Evolutionary conservation across 495 filamentous ascomycete genomes (phyloP).

Genomic region (Hypoxylon lenormandii): DNA sequence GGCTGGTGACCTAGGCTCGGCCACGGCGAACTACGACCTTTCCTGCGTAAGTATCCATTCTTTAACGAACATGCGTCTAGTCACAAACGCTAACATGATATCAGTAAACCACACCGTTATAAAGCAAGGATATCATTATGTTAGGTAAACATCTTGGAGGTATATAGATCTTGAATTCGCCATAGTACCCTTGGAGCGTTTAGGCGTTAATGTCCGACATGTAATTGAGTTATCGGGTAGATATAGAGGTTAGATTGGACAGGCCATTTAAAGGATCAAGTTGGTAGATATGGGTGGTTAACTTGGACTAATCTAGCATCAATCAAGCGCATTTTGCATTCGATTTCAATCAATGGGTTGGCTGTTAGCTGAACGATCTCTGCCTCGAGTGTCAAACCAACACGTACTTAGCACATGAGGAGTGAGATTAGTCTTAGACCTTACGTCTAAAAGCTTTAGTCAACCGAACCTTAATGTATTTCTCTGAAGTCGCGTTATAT

Average conservation of each 20-base stretch:
- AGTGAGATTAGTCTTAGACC: no score
- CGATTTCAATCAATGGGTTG: neutral
- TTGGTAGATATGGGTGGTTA: conserved; percentile 1
- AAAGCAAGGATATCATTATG: neutral
- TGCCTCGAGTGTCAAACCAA: neutral
- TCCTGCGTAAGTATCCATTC: conserved; percentile 54
- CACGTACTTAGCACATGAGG: neutral
- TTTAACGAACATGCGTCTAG: neutral
- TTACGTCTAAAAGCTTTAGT: no score
- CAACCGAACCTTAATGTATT: no score
- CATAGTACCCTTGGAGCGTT: conserved; percentile 1
- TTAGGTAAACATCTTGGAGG: conserved; percentile 21
- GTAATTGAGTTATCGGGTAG: conserved; percentile 2
- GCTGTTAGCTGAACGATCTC: neutral
- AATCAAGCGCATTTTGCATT: neutral
- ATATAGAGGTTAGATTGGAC: conserved; percentile 36
- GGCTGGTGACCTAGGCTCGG: conserved; percentile 52
- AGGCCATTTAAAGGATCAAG: neutral
- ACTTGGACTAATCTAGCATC: conserved; percentile 10
- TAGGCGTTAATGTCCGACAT: conserved; percentile 30
- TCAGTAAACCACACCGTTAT: conserved; percentile 8
- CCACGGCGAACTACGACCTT: conserved; percentile 68
- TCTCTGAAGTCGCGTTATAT: no score
- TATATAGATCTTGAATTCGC: conserved; percentile 31
- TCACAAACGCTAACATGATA: conserved; percentile 5